Evolutionary conservation across 2,329 filamentous ascomycete species (phyloP), one percentile per base, ranked within the genome.

Genomic region (Epichloe festucae): DNA sequence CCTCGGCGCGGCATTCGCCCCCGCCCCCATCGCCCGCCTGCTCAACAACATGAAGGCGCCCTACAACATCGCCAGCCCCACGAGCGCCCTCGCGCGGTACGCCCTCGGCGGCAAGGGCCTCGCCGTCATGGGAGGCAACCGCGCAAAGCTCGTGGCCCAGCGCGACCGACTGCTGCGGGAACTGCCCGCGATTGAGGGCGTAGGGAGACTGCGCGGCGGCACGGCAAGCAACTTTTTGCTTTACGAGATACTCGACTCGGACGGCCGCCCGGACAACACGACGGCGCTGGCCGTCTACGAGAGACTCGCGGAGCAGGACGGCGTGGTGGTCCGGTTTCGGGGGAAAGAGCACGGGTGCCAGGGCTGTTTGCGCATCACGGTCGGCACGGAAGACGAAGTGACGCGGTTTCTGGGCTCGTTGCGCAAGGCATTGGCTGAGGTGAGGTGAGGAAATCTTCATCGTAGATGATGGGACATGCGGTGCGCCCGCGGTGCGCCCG

Each of bases 21-120:
- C 82, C 10, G 75, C 82, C 0, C 76, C 81, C 5, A 84, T 98
- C 55, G 89, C 91, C 2, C 69, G 71, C 15, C 73, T 98, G 12
- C 76, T 98, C 51, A 98, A 98, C 71, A 89, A 78, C 64, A 76
- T 98, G 62, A 97, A 97, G 70, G 91, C 93, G 0, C 93, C 93
- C 0, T 98, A 98, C 73, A 97, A 96, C 69, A 84, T 98, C 60
- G 85, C 89, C 4, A 91, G 84, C 60, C 89, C 89, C 0, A 96
- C 91, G 1, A 89, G 84, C 60, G 82, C 84, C 38, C 75, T 98
- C 17, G 93, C 90, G 1, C 78, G 75, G 39, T 79, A 84, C 21
- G 90, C 88, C 3, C 72, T 97, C 40, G 75, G 78, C 1, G 70
- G 74, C 0, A 68, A 74, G 17, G 90, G 90, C 31, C 67, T 97